Conservation (phyloP, 2,329 filamentous ascomycete genomes). For the Fusarium nygamai region DNA sequence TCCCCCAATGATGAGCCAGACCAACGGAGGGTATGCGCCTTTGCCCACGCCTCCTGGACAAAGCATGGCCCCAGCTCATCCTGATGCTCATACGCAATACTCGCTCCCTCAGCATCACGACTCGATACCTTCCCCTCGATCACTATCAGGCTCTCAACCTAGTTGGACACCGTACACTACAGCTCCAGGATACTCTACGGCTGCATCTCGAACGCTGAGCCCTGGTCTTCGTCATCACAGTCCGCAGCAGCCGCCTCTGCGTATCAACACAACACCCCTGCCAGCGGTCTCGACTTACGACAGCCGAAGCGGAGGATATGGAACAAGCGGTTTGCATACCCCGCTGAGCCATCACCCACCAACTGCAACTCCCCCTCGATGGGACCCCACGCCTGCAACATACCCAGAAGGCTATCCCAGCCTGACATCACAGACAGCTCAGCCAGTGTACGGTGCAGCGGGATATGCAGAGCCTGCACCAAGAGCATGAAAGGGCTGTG, state of each 20-base stretch:
- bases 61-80: slow-evolving; percentile 45
- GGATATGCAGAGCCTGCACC: slow-evolving; percentile 56
- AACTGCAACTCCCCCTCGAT: slow-evolving; percentile 52
- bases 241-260: slow-evolving; percentile 50
- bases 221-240: slow-evolving; percentile 49
- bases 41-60: slow-evolving; percentile 59
- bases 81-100: slow-evolving; percentile 51
- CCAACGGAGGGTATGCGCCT: slow-evolving; percentile 53
- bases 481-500: slow-evolving; percentile 50
- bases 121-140: slow-evolving; percentile 62
- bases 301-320: slow-evolving; percentile 52
- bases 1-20: slow-evolving; percentile 54
- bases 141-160: slow-evolving; percentile 58
- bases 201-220: slow-evolving; percentile 55
- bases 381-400: slow-evolving; percentile 53
- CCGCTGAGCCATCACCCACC: slow-evolving; percentile 52
- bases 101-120: slow-evolving; percentile 59
- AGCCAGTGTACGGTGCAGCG: slow-evolving; percentile 54
- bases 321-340: slow-evolving; percentile 52
- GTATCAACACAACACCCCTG: slow-evolving; percentile 51
- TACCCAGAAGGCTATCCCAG: slow-evolving; percentile 54
- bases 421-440: slow-evolving; percentile 47
- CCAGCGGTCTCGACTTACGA: slow-evolving; percentile 53
- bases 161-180: slow-evolving; percentile 61
- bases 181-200: slow-evolving; percentile 47